phyloP scores from a whole-genome alignment of 257 asterid genomes.

The Primulina eburnea region DNA sequence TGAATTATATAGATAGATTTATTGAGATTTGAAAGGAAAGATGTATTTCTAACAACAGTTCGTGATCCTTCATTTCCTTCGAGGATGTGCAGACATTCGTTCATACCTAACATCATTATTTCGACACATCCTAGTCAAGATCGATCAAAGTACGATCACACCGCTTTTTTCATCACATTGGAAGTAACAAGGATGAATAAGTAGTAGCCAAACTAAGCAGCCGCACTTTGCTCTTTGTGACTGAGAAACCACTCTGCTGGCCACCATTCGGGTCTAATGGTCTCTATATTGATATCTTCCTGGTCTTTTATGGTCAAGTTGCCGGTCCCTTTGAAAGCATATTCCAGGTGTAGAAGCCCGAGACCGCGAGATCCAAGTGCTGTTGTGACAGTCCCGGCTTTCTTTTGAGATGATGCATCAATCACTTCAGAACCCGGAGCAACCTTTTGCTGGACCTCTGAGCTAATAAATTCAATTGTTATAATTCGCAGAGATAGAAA shows the following conservation, averaged over 20 bases:
- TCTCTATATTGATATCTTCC: constrained; percentile 58
- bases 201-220: constrained; percentile 28
- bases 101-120: background rate
- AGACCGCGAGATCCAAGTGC: constrained; percentile 74
- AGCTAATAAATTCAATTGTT: background rate
- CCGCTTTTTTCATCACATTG: background rate
- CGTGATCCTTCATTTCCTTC: background rate
- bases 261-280: constrained; percentile 83
- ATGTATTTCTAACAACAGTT: too few species aligned
- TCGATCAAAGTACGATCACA: background rate
- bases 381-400: constrained; percentile 63
- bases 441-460: constrained; percentile 62
- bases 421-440: constrained; percentile 62
- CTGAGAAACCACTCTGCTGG: constrained; percentile 66
- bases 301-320: constrained; percentile 46
- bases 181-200: background rate
- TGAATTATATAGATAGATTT: too few species aligned
- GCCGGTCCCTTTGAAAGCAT: constrained; percentile 46
- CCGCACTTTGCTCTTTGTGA: constrained; percentile 37
- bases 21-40: too few species aligned
- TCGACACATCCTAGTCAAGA: background rate
- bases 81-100: background rate
- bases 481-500: background rate
- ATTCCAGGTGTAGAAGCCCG: constrained; percentile 65
- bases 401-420: constrained; percentile 46